These are phyloP conservation scores for Aspergillus hiratsukae DNA, from an alignment of 2,329 filamentous ascomycete species.

Conservation along the genomic window DNA sequence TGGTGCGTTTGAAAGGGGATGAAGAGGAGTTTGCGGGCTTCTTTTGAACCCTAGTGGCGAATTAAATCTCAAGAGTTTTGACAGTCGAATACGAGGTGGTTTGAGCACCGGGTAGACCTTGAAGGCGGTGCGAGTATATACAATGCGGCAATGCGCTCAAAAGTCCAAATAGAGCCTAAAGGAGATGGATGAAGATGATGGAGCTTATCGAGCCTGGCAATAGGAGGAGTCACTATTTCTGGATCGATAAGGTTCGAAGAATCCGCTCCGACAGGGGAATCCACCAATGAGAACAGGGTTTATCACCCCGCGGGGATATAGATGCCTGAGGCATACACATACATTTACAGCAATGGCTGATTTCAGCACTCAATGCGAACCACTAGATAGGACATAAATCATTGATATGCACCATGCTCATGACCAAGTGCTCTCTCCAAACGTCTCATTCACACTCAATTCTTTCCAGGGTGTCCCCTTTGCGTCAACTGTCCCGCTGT, in stretches of 20 bases:
- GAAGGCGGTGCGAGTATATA: background rate
- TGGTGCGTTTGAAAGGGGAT: background rate
- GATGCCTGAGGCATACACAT: background rate
- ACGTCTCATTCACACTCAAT: conserved; percentile 9
- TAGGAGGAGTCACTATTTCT: background rate
- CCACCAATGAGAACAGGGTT: background rate
- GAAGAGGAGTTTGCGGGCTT: background rate
- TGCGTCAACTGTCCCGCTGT: conserved; percentile 31
- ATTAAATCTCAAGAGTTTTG: background rate
- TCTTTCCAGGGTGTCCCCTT: conserved; percentile 22
- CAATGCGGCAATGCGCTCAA: background rate
- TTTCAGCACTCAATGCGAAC: background rate
- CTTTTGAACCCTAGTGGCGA: background rate
- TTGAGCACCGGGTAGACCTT: background rate
- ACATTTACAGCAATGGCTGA: background rate
- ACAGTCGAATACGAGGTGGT: background rate
- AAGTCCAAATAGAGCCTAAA: background rate
- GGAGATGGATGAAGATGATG: background rate
- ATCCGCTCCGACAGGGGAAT: background rate
- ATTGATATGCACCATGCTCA: background rate
- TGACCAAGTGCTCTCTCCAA: conserved; percentile 11
- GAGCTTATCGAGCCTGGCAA: background rate
- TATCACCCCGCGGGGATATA: background rate
- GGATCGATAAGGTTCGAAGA: conserved; percentile 3
- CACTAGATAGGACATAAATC: background rate